Conservation (phyloP, 495 filamentous ascomycete species). For the Geopyxis carbonaria region DNA sequence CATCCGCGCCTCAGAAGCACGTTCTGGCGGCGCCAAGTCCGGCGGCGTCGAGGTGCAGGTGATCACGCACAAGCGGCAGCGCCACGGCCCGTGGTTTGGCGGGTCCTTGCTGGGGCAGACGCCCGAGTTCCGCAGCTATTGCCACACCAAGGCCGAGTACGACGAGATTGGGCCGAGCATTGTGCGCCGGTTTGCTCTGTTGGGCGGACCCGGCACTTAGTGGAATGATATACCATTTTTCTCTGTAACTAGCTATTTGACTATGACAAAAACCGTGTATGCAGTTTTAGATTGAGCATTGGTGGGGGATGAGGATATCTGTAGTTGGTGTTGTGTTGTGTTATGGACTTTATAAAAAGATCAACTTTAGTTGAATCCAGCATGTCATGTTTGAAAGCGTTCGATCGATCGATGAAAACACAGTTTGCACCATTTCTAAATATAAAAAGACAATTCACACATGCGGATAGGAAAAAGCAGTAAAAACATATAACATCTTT, state of each 20-base stretch:
- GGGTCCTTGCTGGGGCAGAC: slow-evolving; percentile 92
- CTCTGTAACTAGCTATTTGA: too few relatives aligned
- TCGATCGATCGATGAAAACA: too few relatives aligned
- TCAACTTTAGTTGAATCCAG: too few relatives aligned
- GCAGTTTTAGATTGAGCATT: background rate
- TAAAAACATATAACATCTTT: too few relatives aligned
- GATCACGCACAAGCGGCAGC: slow-evolving; percentile 86
- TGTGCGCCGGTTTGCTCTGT: slow-evolving; percentile 81
- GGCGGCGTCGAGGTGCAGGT: slow-evolving; percentile 90
- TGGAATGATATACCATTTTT: background rate
- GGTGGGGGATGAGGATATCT: background rate
- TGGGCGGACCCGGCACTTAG: slow-evolving; percentile 72
- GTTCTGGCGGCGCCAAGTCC: slow-evolving; percentile 61
- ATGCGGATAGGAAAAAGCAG: too few relatives aligned
- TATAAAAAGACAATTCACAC: too few relatives aligned
- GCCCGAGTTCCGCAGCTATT: slow-evolving; percentile 96
- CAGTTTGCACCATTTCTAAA: too few relatives aligned
- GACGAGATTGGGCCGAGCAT: slow-evolving; percentile 91
- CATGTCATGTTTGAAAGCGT: too few relatives aligned
- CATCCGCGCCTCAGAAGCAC: slow-evolving; percentile 76
- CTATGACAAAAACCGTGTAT: background rate
- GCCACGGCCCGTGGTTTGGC: slow-evolving; percentile 96
- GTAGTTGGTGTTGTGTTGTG: too few relatives aligned
- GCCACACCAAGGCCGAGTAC: slow-evolving; percentile 93
- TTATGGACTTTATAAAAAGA: too few relatives aligned